Conservation (phyloP, 2,329 filamentous ascomycete genomes). For the Apiospora kogelbergensis region DNA sequence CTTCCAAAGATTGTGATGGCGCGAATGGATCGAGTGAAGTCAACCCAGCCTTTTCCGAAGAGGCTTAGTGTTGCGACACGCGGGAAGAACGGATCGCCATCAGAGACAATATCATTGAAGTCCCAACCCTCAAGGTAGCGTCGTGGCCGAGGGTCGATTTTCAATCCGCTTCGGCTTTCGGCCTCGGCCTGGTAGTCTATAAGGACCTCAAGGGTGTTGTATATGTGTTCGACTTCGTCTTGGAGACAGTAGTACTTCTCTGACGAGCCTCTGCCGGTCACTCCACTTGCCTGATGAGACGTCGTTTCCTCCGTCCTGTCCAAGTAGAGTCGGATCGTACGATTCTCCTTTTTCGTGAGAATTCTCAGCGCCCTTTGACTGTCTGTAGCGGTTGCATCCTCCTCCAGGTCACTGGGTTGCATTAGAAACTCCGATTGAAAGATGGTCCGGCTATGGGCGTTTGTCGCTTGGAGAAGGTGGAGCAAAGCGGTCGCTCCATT, state of each 20-base stretch:
- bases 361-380: conserved; percentile 14
- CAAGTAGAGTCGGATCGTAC: conserved; percentile 16
- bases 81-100: conserved; percentile 21
- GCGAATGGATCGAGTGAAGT: conserved; percentile 28
- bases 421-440: conserved; percentile 21
- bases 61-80: conserved; percentile 21
- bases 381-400: conserved; percentile 24
- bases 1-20: conserved; percentile 22
- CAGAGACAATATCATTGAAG: conserved; percentile 28
- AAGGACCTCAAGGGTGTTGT: conserved; percentile 28
- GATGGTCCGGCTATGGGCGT: conserved; percentile 20
- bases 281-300: background rate
- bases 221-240: conserved; percentile 26
- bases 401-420: background rate
- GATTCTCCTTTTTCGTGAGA: conserved; percentile 14
- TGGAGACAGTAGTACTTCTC: conserved; percentile 21
- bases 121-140: conserved; percentile 30
- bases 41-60: conserved; percentile 29
- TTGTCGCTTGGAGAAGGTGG: conserved; percentile 33
- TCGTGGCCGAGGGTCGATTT: conserved; percentile 17
- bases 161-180: conserved; percentile 23
- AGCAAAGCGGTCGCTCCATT: conserved; percentile 36
- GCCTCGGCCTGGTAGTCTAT: conserved; percentile 26
- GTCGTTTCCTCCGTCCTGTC: conserved; percentile 19
- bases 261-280: background rate